Conservation (phyloP, 306 rosid species). For the Glycyrrhiza uralensis region DNA sequence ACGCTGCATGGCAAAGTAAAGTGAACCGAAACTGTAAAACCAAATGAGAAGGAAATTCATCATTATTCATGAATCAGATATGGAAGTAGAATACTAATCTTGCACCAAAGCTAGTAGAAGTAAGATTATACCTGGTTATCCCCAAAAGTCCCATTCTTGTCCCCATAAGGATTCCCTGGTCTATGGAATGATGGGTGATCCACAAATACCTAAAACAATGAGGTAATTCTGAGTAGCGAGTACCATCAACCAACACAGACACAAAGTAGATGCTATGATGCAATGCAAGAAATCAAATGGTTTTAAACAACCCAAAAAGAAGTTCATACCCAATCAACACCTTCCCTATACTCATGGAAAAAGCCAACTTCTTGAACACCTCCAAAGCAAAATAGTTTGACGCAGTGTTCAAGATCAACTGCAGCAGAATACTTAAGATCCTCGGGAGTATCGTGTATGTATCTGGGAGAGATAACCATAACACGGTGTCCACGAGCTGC, state of each 20-base stretch:
- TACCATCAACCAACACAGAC: neutral
- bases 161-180: conserved; percentile 89
- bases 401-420: conserved; percentile 31
- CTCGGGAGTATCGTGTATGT: conserved; percentile 51
- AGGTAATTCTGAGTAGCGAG: neutral
- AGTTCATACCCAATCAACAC: conserved; percentile 83
- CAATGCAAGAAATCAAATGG: neutral
- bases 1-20: conserved; percentile 90
- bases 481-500: conserved; percentile 85
- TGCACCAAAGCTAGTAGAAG: conserved; percentile 15
- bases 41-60: conserved; percentile 46
- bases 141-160: conserved; percentile 60
- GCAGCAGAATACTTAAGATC: conserved; percentile 50
- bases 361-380: conserved; percentile 71
- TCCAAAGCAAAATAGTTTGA: conserved; percentile 53
- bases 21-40: conserved; percentile 94
- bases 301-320: neutral
- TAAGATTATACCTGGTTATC: conserved; percentile 70
- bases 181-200: conserved; percentile 82
- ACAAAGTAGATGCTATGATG: conserved; percentile 1
- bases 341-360: conserved; percentile 65
- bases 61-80: conserved; percentile 29
- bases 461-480: conserved; percentile 86
- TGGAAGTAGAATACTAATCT: conserved; percentile 5
- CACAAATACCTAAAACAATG: conserved; percentile 62